These are phyloP conservation scores for Rhodosporidiobolus odoratus DNA, from an alignment of 768 basidiomycete genomes.

Conservation along the genomic window DNA sequence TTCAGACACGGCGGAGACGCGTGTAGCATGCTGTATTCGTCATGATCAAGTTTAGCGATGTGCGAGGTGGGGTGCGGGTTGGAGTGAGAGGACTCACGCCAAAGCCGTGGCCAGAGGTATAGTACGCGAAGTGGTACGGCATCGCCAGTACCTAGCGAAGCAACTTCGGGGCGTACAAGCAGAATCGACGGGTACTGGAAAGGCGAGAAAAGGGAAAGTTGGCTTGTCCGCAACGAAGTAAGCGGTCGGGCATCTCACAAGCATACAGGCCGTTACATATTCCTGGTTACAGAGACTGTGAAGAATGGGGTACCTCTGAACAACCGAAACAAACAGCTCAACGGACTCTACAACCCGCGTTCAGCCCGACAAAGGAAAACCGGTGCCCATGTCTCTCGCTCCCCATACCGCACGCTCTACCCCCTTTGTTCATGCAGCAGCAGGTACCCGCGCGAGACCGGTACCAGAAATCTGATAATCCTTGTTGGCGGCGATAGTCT, in stretches of 20 bases:
- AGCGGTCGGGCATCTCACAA: too few relatives aligned
- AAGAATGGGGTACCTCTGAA: too few relatives aligned
- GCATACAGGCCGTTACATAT: too few relatives aligned
- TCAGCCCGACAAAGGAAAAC: background rate
- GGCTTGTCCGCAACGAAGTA: too few relatives aligned
- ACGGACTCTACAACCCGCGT: too few relatives aligned
- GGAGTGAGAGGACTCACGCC: conserved; percentile 9
- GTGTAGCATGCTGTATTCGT: conserved; percentile 66
- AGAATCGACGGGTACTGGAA: background rate
- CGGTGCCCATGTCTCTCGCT: background rate
- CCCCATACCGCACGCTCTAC: too few relatives aligned
- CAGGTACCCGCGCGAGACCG: conserved; percentile 6
- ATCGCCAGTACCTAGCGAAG: background rate
- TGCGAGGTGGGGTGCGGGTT: background rate
- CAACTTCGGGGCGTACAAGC: background rate
- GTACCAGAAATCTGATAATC: conserved; percentile 17
- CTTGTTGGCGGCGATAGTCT: conserved; percentile 18
- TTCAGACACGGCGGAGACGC: conserved; percentile 66
- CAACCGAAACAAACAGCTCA: too few relatives aligned
- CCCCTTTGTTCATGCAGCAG: background rate
- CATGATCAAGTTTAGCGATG: background rate
- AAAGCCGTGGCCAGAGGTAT: conserved; percentile 35
- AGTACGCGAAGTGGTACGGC: conserved; percentile 21
- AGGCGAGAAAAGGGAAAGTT: background rate
- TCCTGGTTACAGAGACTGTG: too few relatives aligned